Evolutionary conservation across 2,329 filamentous ascomycete genomes (phyloP).

Genomic region (Parastagonospora nodorum): DNA sequence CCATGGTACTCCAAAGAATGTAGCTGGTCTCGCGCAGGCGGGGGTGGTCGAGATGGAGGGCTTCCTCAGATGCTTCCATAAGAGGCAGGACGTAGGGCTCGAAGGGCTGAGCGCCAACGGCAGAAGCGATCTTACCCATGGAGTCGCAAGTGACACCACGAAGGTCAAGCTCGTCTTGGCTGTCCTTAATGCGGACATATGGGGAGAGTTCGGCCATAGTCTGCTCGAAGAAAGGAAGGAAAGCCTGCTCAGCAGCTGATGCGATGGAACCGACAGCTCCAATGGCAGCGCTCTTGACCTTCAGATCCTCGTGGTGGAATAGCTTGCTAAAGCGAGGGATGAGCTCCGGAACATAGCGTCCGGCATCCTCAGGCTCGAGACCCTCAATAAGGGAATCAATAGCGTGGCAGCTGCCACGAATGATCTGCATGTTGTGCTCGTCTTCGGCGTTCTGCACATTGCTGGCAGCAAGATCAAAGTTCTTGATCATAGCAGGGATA

Average conservation of each 20-base stretch:
- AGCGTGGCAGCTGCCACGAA: slow-evolving; percentile 87
- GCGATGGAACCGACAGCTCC: slow-evolving; percentile 91
- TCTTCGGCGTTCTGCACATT: slow-evolving; percentile 66
- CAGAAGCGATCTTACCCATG: slow-evolving; percentile 88
- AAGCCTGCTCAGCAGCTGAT: slow-evolving; percentile 78
- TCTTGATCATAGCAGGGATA: slow-evolving; percentile 83
- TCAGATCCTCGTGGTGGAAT: slow-evolving; percentile 81
- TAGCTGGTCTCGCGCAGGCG: slow-evolving; percentile 95
- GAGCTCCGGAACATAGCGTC: slow-evolving; percentile 79
- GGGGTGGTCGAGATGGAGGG: slow-evolving; percentile 83
- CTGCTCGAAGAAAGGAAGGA: slow-evolving; percentile 88
- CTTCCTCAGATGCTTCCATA: slow-evolving; percentile 92
- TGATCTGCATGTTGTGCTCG: slow-evolving; percentile 80
- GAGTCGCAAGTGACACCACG: slow-evolving; percentile 89
- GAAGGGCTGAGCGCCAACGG: slow-evolving; percentile 85
- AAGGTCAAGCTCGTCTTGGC: slow-evolving; percentile 86
- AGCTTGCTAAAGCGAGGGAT: slow-evolving; percentile 84
- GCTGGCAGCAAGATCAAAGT: slow-evolving; percentile 79
- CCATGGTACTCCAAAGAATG: slow-evolving; percentile 92
- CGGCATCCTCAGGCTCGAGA: slow-evolving; percentile 79
- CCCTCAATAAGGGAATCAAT: slow-evolving; percentile 91
- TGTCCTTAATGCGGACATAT: slow-evolving; percentile 85
- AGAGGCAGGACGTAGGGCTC: slow-evolving; percentile 88
- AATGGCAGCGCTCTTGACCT: slow-evolving; percentile 87
- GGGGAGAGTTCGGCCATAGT: slow-evolving; percentile 88